phyloP scores from a whole-genome alignment of 2,329 filamentous ascomycete genomes.

The Tolypocladium guangdongense region DNA sequence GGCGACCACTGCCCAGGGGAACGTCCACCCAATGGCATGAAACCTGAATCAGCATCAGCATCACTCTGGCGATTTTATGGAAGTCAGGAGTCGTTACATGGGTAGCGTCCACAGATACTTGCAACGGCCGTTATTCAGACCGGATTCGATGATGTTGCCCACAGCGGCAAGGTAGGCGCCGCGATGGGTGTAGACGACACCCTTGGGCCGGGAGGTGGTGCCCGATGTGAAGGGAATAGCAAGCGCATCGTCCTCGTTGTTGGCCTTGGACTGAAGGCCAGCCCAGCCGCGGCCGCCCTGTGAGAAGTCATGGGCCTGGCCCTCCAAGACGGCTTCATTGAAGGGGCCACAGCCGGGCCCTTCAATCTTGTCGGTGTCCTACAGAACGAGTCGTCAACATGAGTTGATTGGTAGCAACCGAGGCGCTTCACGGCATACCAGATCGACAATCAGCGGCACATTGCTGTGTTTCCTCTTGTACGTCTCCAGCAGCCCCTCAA shows the following conservation, averaged over 20 bases:
- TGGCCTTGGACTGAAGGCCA: constrained; percentile 57
- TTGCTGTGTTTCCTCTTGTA: constrained; percentile 51
- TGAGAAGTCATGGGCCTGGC: constrained; percentile 58
- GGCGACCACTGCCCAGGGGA: constrained; percentile 86
- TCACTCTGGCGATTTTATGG: neutral
- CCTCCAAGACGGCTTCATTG: constrained; percentile 73
- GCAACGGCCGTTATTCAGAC: constrained; percentile 65
- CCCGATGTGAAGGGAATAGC: constrained; percentile 91
- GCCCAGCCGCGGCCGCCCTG: constrained; percentile 63
- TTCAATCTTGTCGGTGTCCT: constrained; percentile 69
- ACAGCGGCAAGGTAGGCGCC: constrained; percentile 77
- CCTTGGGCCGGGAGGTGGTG: constrained; percentile 85
- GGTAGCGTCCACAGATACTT: constrained; percentile 88
- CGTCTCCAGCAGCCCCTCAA: constrained; percentile 53
- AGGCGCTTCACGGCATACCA: constrained; percentile 22
- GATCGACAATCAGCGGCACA: constrained; percentile 66
- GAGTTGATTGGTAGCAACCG: neutral
- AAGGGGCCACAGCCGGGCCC: constrained; percentile 70
- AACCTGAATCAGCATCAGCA: constrained; percentile 31
- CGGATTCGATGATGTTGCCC: constrained; percentile 80
- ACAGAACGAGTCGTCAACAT: constrained; percentile 7
- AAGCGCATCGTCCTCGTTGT: constrained; percentile 69
- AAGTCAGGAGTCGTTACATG: constrained; percentile 46
- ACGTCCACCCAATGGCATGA: constrained; percentile 69
- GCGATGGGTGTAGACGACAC: constrained; percentile 84